Conservation (phyloP, 129 eudicot species). For the Gnaphalium uliginosum region DNA sequence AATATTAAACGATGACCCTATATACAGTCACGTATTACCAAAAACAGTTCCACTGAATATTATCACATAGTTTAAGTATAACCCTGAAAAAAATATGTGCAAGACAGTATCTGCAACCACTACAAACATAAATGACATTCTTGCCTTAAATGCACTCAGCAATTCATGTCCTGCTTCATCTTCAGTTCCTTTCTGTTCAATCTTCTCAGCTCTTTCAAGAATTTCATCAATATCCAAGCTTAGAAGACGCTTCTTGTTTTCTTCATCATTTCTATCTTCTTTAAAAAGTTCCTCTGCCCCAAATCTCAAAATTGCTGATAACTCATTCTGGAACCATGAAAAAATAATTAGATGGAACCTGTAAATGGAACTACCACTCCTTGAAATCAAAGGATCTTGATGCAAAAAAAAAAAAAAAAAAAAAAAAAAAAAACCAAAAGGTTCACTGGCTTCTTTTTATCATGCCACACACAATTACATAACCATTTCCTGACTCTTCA, state of each 20-base stretch:
- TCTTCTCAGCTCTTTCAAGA: constrained; percentile 98
- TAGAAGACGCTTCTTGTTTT: constrained; percentile 85
- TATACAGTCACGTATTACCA: background rate
- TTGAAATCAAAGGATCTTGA: background rate
- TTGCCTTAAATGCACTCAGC: constrained; percentile 87
- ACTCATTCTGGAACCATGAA: constrained; percentile 75
- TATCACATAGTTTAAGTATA: background rate
- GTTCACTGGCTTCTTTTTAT: background rate
- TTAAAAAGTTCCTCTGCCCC: constrained; percentile 98
- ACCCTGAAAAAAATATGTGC: background rate
- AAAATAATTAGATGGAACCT: background rate
- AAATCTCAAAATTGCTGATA: constrained; percentile 96
- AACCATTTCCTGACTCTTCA: background rate
- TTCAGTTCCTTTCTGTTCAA: constrained; percentile 71
- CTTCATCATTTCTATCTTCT: constrained; percentile 96
- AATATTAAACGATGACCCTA: background rate
- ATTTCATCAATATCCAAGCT: constrained; percentile 97
- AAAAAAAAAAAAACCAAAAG: too few relatives aligned
- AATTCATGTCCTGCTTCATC: constrained; percentile 71
- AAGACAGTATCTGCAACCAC: background rate
- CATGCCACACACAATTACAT: background rate
- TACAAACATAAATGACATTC: constrained; percentile 26
- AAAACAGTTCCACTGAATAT: background rate
- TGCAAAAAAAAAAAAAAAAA: background rate
- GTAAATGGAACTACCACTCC: background rate